These are phyloP conservation scores for Monosporascus ibericus DNA, from an alignment of 2,329 filamentous ascomycete genomes.

Conservation along the genomic window DNA sequence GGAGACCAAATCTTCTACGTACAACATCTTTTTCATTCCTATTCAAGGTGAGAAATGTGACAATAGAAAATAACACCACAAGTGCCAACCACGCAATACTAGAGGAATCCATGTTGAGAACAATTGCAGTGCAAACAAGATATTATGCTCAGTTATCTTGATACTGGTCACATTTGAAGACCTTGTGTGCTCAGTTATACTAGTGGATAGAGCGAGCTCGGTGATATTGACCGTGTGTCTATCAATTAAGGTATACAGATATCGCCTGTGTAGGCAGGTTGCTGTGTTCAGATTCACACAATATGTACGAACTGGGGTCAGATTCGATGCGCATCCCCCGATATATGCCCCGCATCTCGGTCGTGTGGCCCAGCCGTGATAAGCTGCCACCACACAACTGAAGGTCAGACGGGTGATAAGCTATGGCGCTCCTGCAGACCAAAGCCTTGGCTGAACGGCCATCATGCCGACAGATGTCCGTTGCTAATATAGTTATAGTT, in stretches of 20 bases:
- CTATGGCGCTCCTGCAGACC: neutral
- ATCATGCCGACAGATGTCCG: neutral
- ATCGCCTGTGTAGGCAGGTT: neutral
- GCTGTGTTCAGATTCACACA: no score
- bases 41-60: slow-evolving; percentile 13
- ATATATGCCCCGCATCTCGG: neutral
- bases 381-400: neutral
- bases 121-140: no score
- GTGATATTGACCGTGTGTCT: no score
- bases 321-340: neutral
- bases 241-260: no score
- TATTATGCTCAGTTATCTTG: neutral
- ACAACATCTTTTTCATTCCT: slow-evolving; percentile 11
- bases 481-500: neutral
- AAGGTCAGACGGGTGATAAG: neutral
- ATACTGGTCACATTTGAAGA: neutral
- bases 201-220: no score
- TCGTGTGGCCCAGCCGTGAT: neutral
- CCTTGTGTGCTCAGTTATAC: no score
- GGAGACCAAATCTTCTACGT: slow-evolving; percentile 13
- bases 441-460: neutral
- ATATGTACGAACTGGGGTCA: no score
- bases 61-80: slow-evolving; percentile 13
- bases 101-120: slow-evolving; percentile 8
- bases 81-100: slow-evolving; percentile 13